These are phyloP conservation scores for Thalassiosira sp. DNA, from an alignment of 352 stramenopile genomes.

Conservation along the genomic window DNA sequence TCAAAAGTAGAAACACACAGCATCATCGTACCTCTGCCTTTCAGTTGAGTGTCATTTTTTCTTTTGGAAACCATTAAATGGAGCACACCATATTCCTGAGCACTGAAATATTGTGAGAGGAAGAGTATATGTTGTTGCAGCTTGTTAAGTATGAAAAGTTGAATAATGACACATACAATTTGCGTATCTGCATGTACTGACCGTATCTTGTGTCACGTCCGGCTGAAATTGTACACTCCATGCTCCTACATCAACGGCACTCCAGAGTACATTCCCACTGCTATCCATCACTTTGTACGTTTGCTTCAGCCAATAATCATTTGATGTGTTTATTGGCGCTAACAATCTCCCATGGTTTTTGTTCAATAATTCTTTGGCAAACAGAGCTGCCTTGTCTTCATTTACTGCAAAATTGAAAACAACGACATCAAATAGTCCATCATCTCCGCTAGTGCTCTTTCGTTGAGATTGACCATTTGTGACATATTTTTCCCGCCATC, in stretches of 20 bases:
- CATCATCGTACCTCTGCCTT: too few relatives aligned
- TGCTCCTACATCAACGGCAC: constrained; percentile 69
- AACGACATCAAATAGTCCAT: constrained; percentile 66
- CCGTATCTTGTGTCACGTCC: constrained; percentile 78
- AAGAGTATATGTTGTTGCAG: too few relatives aligned
- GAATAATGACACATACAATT: not conserved
- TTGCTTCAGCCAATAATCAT: constrained; percentile 83
- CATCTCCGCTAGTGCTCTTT: not conserved
- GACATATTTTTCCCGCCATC: constrained; percentile 22
- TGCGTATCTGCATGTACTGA: not conserved
- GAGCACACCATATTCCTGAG: constrained; percentile 78
- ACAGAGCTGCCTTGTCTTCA: constrained; percentile 66
- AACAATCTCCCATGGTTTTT: constrained; percentile 61
- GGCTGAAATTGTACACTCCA: constrained; percentile 83
- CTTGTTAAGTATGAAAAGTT: not conserved
- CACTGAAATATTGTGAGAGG: constrained; percentile 32
- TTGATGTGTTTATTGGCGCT: constrained; percentile 73
- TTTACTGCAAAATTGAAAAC: constrained; percentile 83
- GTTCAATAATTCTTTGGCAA: constrained; percentile 55
- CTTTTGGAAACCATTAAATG: constrained; percentile 81
- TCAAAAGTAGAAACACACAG: too few relatives aligned
- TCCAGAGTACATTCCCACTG: constrained; percentile 62
- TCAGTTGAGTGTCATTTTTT: constrained; percentile 21
- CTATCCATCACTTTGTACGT: constrained; percentile 66
- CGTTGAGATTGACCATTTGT: constrained; percentile 12